A percentile compares a stretch with the other conserved stretches of the same genome.
phyloP scores from a whole-genome alignment of 164 flowering plant genomes.

The Tetracentron sinense region DNA sequence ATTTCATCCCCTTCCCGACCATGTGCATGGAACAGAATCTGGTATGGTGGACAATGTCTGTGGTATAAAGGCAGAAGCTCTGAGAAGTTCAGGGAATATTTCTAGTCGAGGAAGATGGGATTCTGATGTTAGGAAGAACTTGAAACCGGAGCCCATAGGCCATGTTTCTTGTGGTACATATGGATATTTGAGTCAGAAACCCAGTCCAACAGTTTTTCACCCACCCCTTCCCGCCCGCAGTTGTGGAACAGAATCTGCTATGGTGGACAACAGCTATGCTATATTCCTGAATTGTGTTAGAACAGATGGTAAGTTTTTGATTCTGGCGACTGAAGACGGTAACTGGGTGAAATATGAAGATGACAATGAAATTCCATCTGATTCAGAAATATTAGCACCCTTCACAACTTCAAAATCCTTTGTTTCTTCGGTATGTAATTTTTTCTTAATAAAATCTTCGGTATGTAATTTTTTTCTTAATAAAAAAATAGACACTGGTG shows the following conservation, averaged over 20 bases:
- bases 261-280: constrained; percentile 26
- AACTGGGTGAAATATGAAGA: constrained; percentile 22
- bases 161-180: not conserved
- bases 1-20: constrained; percentile 1
- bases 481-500: not conserved
- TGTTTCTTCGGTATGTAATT: too few species aligned
- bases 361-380: constrained; percentile 17
- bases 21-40: not conserved
- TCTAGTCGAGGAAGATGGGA: not conserved
- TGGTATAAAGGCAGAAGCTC: not conserved
- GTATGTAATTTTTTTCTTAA: constrained; percentile 13
- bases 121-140: not conserved
- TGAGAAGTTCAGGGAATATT: not conserved
- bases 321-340: constrained; percentile 16
- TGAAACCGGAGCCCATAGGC: not conserved
- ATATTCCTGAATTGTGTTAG: constrained; percentile 18
- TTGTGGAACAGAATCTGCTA: not conserved
- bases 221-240: constrained; percentile 5
- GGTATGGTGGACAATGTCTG: constrained; percentile 26
- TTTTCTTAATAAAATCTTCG: too few species aligned
- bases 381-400: constrained; percentile 14
- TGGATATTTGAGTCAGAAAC: not conserved
- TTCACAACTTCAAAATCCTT: constrained; percentile 1
- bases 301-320: constrained; percentile 6
- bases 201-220: not conserved